These are phyloP conservation scores for Leccinum subrobustum DNA, from an alignment of 1,284 basidiomycete genomes.

Conservation along the genomic window DNA sequence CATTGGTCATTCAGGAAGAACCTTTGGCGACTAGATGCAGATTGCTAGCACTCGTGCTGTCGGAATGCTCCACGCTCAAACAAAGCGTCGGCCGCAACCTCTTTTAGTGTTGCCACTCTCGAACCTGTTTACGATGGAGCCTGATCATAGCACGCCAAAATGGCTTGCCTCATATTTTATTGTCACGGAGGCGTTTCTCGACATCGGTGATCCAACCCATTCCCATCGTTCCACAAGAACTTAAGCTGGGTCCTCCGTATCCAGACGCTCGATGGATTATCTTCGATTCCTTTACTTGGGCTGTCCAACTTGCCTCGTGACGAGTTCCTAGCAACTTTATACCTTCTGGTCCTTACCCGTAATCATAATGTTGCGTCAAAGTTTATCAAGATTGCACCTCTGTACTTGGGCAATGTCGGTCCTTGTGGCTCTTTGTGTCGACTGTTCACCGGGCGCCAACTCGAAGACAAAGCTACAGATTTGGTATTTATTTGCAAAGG, in stretches of 20 bases:
- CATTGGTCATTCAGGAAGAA: constrained; percentile 68
- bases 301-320: constrained; percentile 60
- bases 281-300: constrained; percentile 57
- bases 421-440: too few species aligned
- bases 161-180: constrained; percentile 86
- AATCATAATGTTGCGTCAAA: constrained; percentile 49
- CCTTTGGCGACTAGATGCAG: constrained; percentile 80
- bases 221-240: constrained; percentile 47
- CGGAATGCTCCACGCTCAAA: constrained; percentile 64
- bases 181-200: constrained; percentile 80
- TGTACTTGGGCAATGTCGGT: too few species aligned
- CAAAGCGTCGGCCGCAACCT: constrained; percentile 51
- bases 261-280: constrained; percentile 61
- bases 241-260: constrained; percentile 61
- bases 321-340: constrained; percentile 76
- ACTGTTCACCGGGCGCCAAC: too few species aligned
- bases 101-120: constrained; percentile 66
- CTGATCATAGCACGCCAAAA: constrained; percentile 58
- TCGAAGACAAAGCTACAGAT: too few species aligned
- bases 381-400: constrained; percentile 50
- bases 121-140: constrained; percentile 46
- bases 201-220: constrained; percentile 63
- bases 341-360: constrained; percentile 41
- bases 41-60: constrained; percentile 81
- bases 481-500: too few species aligned